Percentiles rank a stretch among this genome's conserved stretches.
Evolutionary conservation across 139 green algal genomes (phyloP).

Genomic region (Ettlia oleoabundans): DNA sequence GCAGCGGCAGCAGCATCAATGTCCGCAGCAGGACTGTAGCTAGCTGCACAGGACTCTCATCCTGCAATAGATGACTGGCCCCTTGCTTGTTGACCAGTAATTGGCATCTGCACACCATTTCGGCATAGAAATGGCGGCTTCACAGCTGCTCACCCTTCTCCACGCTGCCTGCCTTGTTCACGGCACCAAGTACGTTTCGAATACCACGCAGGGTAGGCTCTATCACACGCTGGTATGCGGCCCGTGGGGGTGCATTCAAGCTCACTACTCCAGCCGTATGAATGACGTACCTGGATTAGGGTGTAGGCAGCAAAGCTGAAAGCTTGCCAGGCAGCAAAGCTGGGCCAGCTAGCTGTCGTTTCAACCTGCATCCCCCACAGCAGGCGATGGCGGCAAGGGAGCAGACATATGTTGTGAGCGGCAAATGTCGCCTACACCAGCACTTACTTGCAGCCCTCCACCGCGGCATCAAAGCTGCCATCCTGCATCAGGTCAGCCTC

Average conservation of each 20-base stretch:
- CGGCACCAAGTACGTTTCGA: conserved; percentile 61
- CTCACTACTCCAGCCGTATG: conserved; percentile 62
- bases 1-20: not conserved
- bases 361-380: too few species aligned
- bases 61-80: not conserved
- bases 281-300: conserved; percentile 57
- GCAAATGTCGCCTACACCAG: not conserved
- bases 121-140: not conserved
- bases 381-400: too few species aligned
- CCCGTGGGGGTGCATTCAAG: not conserved
- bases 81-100: too few species aligned
- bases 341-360: too few species aligned
- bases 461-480: conserved; percentile 59
- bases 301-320: too few species aligned
- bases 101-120: not conserved
- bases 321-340: not conserved
- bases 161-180: conserved; percentile 52
- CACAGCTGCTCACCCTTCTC: conserved; percentile 1
- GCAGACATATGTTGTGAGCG: too few species aligned
- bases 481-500: conserved; percentile 46
- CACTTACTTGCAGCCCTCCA: conserved; percentile 42
- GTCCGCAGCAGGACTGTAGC: not conserved
- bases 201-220: conserved; percentile 59
- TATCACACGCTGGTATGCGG: conserved; percentile 48
- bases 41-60: not conserved